Conservation (phyloP, 345 rosid species). For the Aquilaria yunnanensis region DNA sequence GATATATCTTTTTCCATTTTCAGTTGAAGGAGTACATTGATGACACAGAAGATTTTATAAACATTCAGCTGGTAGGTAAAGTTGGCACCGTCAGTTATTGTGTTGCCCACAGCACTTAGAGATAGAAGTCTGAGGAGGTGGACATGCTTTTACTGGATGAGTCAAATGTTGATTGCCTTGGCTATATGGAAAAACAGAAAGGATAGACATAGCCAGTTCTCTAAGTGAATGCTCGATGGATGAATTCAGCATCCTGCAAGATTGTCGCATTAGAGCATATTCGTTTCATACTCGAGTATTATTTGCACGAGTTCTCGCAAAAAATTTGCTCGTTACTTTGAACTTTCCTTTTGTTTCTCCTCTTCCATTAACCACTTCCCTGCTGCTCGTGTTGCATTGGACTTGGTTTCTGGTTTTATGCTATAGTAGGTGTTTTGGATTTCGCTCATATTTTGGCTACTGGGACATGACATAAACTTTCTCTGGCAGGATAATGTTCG, state of each 20-base stretch:
- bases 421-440: too few relatives aligned
- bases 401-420: neutral
- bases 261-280: neutral
- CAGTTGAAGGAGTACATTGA: conserved; percentile 98
- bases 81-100: neutral
- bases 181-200: neutral
- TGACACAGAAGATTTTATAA: conserved; percentile 95
- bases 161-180: neutral
- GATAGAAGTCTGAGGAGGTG: neutral
- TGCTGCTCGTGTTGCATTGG: neutral
- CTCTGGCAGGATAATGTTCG: conserved; percentile 82
- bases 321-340: too few relatives aligned
- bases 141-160: neutral
- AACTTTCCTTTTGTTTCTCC: neutral
- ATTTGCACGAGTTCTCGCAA: too few relatives aligned
- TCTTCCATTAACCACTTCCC: neutral
- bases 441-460: too few relatives aligned
- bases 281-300: too few relatives aligned
- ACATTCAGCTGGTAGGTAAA: conserved; percentile 77
- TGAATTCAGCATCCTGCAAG: neutral
- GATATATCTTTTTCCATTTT: conserved; percentile 14
- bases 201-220: neutral
- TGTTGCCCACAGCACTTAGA: neutral
- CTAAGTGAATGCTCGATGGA: neutral
- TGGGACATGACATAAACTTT: neutral